Conservation (phyloP, 148 eudicot genomes). For the Nepenthes mirabilis region DNA sequence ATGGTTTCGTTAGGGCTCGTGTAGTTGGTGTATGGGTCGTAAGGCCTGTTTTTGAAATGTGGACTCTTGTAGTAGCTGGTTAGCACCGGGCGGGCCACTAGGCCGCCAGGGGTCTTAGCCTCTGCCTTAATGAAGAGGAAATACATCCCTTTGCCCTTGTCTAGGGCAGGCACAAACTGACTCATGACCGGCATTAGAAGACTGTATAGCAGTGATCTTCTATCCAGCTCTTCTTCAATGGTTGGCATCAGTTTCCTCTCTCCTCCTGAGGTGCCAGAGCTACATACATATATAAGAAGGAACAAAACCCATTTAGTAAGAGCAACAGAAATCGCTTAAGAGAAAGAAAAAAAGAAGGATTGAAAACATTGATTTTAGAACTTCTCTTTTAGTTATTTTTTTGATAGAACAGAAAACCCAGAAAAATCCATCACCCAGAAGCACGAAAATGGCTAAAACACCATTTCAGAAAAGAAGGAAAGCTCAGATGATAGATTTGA, state of each 20-base stretch:
- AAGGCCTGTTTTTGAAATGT: conserved; percentile 44
- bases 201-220: conserved; percentile 54
- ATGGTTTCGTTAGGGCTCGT: conserved; percentile 71
- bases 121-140: conserved; percentile 66
- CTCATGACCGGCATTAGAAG: conserved; percentile 75
- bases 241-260: conserved; percentile 77
- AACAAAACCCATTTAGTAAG: neutral
- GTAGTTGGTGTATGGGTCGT: conserved; percentile 71
- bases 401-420: too few species aligned
- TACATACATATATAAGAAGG: conserved; percentile 3
- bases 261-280: conserved; percentile 82
- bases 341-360: too few species aligned
- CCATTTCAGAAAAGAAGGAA: too few species aligned
- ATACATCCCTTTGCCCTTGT: conserved; percentile 79
- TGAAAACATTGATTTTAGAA: too few species aligned
- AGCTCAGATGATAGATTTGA: too few species aligned
- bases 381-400: too few species aligned
- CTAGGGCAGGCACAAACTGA: conserved; percentile 56
- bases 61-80: conserved; percentile 65
- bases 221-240: conserved; percentile 52
- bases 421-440: too few species aligned
- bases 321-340: neutral
- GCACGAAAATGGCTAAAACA: too few species aligned
- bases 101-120: conserved; percentile 60
- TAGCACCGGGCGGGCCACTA: conserved; percentile 63